Evolutionary conservation across 2,329 filamentous ascomycete genomes (phyloP).

Genomic region (Beauveria sp.): DNA sequence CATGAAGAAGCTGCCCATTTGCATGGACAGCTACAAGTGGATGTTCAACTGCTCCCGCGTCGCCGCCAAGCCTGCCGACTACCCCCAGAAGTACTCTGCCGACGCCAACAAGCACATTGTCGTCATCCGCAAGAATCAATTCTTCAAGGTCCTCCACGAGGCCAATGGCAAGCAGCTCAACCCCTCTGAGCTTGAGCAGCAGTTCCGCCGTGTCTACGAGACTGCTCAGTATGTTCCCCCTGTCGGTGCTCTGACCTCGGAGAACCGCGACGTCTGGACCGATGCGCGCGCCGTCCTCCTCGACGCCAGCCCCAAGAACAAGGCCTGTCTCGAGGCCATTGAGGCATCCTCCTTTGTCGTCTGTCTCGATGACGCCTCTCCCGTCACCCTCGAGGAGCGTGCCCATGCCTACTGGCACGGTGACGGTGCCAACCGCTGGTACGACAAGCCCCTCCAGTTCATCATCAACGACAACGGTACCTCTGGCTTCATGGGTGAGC

Average conservation of each 20-base stretch:
- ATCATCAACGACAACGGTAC: constrained; percentile 98
- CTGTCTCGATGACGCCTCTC: constrained; percentile 85
- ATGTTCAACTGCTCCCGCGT: constrained; percentile 97
- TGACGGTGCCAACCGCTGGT: constrained; percentile 93
- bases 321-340: constrained; percentile 67
- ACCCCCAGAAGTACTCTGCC: constrained; percentile 71
- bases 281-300: constrained; percentile 73
- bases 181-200: constrained; percentile 79
- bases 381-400: constrained; percentile 91
- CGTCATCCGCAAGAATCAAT: constrained; percentile 90
- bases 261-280: constrained; percentile 91
- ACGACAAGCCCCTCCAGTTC: constrained; percentile 96
- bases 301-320: constrained; percentile 70
- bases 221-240: constrained; percentile 63
- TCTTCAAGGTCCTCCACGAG: constrained; percentile 86
- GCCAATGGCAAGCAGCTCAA: constrained; percentile 79
- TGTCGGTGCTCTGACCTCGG: constrained; percentile 77
- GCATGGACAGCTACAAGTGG: constrained; percentile 97
- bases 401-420: constrained; percentile 98
- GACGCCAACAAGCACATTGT: constrained; percentile 79
- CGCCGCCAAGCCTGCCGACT: constrained; percentile 72
- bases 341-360: constrained; percentile 87
- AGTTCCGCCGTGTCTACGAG: constrained; percentile 80
- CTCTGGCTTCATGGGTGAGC: constrained; percentile 94
- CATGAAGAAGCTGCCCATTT: constrained; percentile 95